phyloP scores from a whole-genome alignment of 1,284 basidiomycete genomes.

The Cryptococcus sp. region DNA sequence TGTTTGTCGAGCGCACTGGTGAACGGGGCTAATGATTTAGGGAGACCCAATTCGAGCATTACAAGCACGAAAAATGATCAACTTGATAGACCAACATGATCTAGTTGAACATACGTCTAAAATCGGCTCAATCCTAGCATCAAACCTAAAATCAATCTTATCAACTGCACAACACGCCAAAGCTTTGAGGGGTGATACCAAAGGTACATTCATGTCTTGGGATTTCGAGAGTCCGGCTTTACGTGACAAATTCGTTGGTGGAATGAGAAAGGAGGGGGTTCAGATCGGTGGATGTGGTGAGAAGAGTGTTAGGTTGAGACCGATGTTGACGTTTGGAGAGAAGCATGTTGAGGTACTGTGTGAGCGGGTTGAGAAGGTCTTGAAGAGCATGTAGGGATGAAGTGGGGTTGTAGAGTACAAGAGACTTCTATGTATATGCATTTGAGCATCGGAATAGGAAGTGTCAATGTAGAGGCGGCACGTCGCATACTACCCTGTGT shows the following conservation, averaged over 20 bases:
- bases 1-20: no score
- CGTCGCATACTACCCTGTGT: no score
- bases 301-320: conserved; percentile 50
- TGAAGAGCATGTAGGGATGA: conserved; percentile 6
- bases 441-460: no score
- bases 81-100: conserved; percentile 41
- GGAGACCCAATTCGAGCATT: conserved; percentile 52
- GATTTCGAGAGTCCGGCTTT: conserved; percentile 45
- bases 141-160: conserved; percentile 19
- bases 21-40: conserved; percentile 8
- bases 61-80: conserved; percentile 53
- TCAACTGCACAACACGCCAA: conserved; percentile 23
- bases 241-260: conserved; percentile 49
- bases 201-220: conserved; percentile 55
- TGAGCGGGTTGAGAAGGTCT: conserved; percentile 14
- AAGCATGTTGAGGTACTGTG: conserved; percentile 48
- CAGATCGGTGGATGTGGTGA: conserved; percentile 48
- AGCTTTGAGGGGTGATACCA: conserved; percentile 51
- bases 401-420: no score
- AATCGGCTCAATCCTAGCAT: conserved; percentile 14
- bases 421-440: no score
- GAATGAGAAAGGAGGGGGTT: conserved; percentile 41
- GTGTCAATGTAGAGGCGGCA: no score
- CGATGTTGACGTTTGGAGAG: conserved; percentile 53
- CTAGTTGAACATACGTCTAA: conserved; percentile 25